These are phyloP conservation scores for Blastobotrys elegans DNA, from an alignment of 1,139 yeast species.

Conservation along the genomic window DNA sequence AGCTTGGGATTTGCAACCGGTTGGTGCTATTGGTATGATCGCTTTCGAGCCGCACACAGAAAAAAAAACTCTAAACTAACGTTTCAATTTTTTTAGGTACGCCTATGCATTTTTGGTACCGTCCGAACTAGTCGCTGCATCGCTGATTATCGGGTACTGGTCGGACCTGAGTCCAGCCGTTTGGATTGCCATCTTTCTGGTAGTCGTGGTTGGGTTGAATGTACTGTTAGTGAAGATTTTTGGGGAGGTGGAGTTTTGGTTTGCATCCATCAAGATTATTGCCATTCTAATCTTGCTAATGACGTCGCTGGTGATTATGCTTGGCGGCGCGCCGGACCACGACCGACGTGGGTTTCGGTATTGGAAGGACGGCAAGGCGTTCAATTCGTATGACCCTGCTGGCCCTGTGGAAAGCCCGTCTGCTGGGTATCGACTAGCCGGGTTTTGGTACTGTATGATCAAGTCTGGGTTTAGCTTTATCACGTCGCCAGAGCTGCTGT, in stretches of 20 bases:
- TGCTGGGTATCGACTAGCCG: conserved; percentile 54
- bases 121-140: conserved; percentile 69
- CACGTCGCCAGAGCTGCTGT: conserved; percentile 73
- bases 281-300: conserved; percentile 62
- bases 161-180: conserved; percentile 55
- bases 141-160: conserved; percentile 67
- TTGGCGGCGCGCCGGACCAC: conserved; percentile 66
- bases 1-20: conserved; percentile 78
- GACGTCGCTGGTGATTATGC: conserved; percentile 51
- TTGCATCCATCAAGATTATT: conserved; percentile 51
- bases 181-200: conserved; percentile 59
- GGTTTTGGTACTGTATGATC: conserved; percentile 82
- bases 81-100: too few species aligned
- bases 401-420: neutral
- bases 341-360: conserved; percentile 59
- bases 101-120: conserved; percentile 68
- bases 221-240: conserved; percentile 65
- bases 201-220: conserved; percentile 51
- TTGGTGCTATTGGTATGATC: conserved; percentile 44
- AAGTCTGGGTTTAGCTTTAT: conserved; percentile 81
- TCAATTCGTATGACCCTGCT: conserved; percentile 20
- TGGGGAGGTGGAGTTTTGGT: conserved; percentile 64
- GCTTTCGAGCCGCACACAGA: too few species aligned
- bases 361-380: conserved; percentile 62
- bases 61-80: too few species aligned